Conservation (phyloP, 805 yeast genomes). For the Ogataea paraovalis region DNA sequence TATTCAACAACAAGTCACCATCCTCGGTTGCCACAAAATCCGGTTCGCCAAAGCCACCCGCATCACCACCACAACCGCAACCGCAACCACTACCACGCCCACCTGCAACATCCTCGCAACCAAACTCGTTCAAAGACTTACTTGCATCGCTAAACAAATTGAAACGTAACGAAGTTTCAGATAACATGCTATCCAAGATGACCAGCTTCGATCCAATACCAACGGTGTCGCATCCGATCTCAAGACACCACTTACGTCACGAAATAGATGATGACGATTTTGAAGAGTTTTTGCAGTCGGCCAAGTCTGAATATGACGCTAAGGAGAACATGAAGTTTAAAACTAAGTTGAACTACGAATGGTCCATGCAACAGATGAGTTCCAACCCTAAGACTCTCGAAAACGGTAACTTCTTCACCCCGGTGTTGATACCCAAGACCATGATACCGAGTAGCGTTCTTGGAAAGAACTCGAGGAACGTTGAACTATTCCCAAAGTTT, state of each 20-base stretch:
- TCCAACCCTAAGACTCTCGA: conserved; percentile 38
- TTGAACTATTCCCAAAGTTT: conserved; percentile 19
- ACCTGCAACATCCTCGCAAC: not conserved
- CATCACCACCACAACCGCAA: not conserved
- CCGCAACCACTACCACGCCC: not conserved
- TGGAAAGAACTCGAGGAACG: not conserved
- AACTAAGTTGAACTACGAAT: conserved; percentile 48
- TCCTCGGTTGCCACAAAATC: no score
- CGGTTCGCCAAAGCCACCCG: no score
- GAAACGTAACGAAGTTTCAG: conserved; percentile 7
- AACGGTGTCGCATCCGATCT: conserved; percentile 3
- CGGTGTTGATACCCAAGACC: conserved; percentile 34
- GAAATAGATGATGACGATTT: conserved; percentile 22
- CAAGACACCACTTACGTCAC: not conserved
- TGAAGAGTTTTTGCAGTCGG: conserved; percentile 40
- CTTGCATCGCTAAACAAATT: conserved; percentile 23
- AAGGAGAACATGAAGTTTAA: conserved; percentile 44
- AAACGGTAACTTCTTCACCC: conserved; percentile 42
- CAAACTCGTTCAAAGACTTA: conserved; percentile 21
- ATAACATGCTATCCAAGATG: conserved; percentile 22
- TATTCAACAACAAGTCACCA: not conserved
- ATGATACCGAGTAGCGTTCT: conserved; percentile 19
- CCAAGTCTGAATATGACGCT: conserved; percentile 37
- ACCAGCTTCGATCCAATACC: conserved; percentile 24
- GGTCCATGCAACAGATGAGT: conserved; percentile 37